phyloP scores from a whole-genome alignment of 441 rosid species.

The Jatropha podagrica region DNA sequence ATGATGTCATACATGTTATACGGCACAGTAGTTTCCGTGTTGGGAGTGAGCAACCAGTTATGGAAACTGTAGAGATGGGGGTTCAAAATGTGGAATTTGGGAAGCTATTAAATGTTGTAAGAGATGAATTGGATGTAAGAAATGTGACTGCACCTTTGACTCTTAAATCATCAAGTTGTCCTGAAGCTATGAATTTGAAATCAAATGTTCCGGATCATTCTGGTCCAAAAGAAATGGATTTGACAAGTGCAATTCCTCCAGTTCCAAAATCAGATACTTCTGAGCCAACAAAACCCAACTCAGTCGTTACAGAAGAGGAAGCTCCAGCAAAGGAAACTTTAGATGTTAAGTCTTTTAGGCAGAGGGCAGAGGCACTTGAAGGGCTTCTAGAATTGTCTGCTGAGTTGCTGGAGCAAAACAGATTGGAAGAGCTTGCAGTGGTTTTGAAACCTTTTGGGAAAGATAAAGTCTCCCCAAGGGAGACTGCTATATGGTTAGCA shows the following conservation, averaged over 20 bases:
- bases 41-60: slow-evolving; percentile 77
- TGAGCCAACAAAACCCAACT: slow-evolving; percentile 38
- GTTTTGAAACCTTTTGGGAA: slow-evolving; percentile 93
- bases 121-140: slow-evolving; percentile 69
- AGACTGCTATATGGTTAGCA: slow-evolving; percentile 96
- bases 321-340: slow-evolving; percentile 60
- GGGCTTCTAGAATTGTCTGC: slow-evolving; percentile 91
- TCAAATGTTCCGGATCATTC: slow-evolving; percentile 41
- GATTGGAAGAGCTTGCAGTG: slow-evolving; percentile 85
- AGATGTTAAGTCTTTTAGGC: slow-evolving; percentile 85
- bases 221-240: slow-evolving; percentile 38
- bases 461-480: slow-evolving; percentile 93
- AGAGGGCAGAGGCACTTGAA: slow-evolving; percentile 96
- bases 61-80: slow-evolving; percentile 83
- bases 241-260: slow-evolving; percentile 26
- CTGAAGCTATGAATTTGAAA: slow-evolving; percentile 42
- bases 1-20: slow-evolving; percentile 82
- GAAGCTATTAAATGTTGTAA: slow-evolving; percentile 65
- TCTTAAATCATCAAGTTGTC: slow-evolving; percentile 39
- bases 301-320: slow-evolving; percentile 47
- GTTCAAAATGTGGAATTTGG: slow-evolving; percentile 72
- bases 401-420: slow-evolving; percentile 73
- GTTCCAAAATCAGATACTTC: slow-evolving; percentile 37
- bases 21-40: slow-evolving; percentile 84
- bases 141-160: slow-evolving; percentile 36